Conservation (phyloP, 139 green algal species). For the Nannochloris sp. region DNA sequence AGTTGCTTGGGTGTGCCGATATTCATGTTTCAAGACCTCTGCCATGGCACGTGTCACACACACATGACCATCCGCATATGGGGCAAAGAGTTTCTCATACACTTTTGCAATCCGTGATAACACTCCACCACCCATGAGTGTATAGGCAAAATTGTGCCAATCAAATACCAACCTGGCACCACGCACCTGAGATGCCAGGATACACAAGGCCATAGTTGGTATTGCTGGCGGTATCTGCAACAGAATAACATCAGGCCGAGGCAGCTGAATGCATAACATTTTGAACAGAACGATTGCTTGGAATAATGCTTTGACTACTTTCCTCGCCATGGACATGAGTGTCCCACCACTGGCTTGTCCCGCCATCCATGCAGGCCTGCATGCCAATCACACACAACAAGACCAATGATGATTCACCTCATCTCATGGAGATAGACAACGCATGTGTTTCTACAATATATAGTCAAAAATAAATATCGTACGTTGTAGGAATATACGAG, state of each 20-base stretch:
- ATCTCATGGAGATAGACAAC: neutral
- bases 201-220: slow-evolving; percentile 69
- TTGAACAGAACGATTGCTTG: slow-evolving; percentile 53
- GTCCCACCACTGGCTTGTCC: too few species aligned
- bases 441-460: neutral
- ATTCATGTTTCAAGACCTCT: slow-evolving; percentile 40
- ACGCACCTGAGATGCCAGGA: slow-evolving; percentile 48
- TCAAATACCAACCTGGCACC: slow-evolving; percentile 69
- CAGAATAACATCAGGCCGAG: slow-evolving; percentile 44
- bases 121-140: slow-evolving; percentile 66
- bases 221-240: slow-evolving; percentile 86
- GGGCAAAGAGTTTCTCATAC: slow-evolving; percentile 56
- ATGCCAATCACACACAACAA: neutral
- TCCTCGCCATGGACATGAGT: too few species aligned
- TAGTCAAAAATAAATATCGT: neutral
- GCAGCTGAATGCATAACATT: slow-evolving; percentile 45
- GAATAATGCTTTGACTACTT: slow-evolving; percentile 47
- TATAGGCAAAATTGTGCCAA: slow-evolving; percentile 95
- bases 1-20: slow-evolving; percentile 57
- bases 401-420: neutral
- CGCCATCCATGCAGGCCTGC: slow-evolving; percentile 15
- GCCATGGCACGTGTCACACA: slow-evolving; percentile 85
- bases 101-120: slow-evolving; percentile 44
- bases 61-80: slow-evolving; percentile 41
- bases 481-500: neutral